These are phyloP conservation scores for Xylariaceae sp. DNA, from an alignment of 2,329 filamentous ascomycete species.

Conservation along the genomic window DNA sequence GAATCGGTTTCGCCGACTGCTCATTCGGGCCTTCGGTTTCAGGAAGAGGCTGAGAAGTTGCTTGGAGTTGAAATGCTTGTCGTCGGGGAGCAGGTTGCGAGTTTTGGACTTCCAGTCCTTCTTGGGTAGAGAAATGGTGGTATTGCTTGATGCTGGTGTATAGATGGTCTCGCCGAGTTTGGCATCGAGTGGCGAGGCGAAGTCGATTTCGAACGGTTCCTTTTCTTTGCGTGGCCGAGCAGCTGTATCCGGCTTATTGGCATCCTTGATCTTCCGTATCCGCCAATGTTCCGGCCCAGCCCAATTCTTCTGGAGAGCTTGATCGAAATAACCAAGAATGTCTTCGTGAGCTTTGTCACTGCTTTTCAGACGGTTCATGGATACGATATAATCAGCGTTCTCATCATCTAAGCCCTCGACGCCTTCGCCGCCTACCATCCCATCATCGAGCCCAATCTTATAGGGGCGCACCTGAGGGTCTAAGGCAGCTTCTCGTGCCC, in stretches of 20 bases:
- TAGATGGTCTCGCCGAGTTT: constrained; percentile 71
- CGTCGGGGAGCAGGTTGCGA: constrained; percentile 87
- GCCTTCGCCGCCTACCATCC: constrained; percentile 46
- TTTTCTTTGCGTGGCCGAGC: constrained; percentile 81
- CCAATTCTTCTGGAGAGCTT: constrained; percentile 96
- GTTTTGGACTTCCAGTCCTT: constrained; percentile 95
- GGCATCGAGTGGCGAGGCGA: constrained; percentile 66
- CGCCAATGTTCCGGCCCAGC: constrained; percentile 98
- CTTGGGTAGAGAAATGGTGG: constrained; percentile 79
- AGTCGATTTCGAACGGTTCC: constrained; percentile 93
- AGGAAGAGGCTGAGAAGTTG: constrained; percentile 86
- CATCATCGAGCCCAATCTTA: constrained; percentile 53
- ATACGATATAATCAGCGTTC: constrained; percentile 69
- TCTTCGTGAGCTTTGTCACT: constrained; percentile 76
- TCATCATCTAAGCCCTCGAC: constrained; percentile 54
- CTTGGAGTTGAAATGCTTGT: constrained; percentile 96
- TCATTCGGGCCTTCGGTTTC: constrained; percentile 85
- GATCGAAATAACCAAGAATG: constrained; percentile 96
- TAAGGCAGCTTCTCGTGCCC: constrained; percentile 83
- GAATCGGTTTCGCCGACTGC: constrained; percentile 54
- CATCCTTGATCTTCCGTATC: constrained; percentile 84
- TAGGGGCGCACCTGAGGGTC: constrained; percentile 83
- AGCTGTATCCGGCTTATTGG: constrained; percentile 56
- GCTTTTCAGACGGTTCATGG: constrained; percentile 64
- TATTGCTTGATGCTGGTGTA: constrained; percentile 72